Evolutionary conservation across 2,329 filamentous ascomycete genomes (phyloP), one percentile per base, ranked within the genome.

Genomic region (Lachnellula hyalina): DNA sequence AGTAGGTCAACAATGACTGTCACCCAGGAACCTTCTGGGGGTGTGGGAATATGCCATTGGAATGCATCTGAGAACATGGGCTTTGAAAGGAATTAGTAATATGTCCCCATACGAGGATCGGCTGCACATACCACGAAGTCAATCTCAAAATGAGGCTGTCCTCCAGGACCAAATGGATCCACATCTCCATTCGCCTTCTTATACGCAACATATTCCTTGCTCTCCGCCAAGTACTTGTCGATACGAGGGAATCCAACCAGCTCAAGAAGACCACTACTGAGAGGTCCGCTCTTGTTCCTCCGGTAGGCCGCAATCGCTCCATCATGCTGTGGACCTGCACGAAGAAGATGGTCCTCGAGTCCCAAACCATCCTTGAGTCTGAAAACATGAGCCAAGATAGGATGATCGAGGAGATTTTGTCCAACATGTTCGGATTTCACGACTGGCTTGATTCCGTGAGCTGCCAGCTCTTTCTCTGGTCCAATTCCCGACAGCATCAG

Each of bases 71-170:
- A 69, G 64, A 85, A 85, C 72, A 85, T 76, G 51, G 74, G 71
- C 42, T 52, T n/a, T 9, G 6, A 48, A 34, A 6, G 38, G 36
- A 11, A 35, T 34, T 34, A 14, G n/a, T 4, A 21, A 38, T 36
- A 25, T 14, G 21, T 15, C n/a, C n/a, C 9, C 9, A 32, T 32
- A 32, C 5, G 9, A 6, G 42, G 14, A 21, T 14, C 42, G 9
- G 28, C 28, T 32, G 9, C 28, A 57, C 55, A 25, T 52, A 54
- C 55, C 11, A 86, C 77, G 61, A 85, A 85, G 68, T 85, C 82
- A 35, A 83, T 73, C 68, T 84, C 80, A 59, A 84, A 83, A 59
- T 84, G 81, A 25, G 81, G 81, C 66, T 84, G 79, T 6, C 79
- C 80, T 3, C 68, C 72, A 0, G 80, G 80, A 1, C 75, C 75